Conservation (phyloP, 169 alveolate genomes). For the Toxoplasma gondii region DNA sequence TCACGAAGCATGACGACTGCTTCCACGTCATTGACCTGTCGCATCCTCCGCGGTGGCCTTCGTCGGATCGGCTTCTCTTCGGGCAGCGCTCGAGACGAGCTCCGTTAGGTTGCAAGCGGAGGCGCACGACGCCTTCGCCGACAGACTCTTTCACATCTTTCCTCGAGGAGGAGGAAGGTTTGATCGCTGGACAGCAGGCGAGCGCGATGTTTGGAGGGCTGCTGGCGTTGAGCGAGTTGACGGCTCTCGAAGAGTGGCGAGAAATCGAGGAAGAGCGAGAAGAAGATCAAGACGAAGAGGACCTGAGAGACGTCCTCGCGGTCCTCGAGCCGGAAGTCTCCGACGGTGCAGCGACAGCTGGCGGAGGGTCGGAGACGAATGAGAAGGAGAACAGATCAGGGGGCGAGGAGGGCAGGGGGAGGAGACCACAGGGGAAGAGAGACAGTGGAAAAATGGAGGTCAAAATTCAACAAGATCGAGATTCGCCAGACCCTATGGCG, state of each 20-base stretch:
- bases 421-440: neutral
- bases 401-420: too few relatives aligned
- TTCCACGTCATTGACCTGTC: neutral
- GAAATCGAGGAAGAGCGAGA: neutral
- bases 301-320: neutral
- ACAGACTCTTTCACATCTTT: neutral
- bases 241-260: neutral
- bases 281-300: neutral
- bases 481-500: neutral
- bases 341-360: neutral
- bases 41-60: constrained; percentile 8
- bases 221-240: neutral
- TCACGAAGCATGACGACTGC: neutral
- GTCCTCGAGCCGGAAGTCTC: neutral
- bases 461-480: neutral
- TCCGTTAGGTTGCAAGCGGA: neutral
- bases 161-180: neutral
- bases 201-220: constrained; percentile 10
- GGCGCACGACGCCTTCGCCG: neutral
- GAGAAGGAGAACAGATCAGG: neutral
- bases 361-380: neutral
- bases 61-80: neutral
- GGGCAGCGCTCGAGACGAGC: neutral
- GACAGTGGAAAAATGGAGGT: neutral
- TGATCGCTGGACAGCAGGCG: neutral